These are phyloP conservation scores for Teratosphaeria destructans DNA, from an alignment of 2,329 filamentous ascomycete genomes.

Conservation along the genomic window DNA sequence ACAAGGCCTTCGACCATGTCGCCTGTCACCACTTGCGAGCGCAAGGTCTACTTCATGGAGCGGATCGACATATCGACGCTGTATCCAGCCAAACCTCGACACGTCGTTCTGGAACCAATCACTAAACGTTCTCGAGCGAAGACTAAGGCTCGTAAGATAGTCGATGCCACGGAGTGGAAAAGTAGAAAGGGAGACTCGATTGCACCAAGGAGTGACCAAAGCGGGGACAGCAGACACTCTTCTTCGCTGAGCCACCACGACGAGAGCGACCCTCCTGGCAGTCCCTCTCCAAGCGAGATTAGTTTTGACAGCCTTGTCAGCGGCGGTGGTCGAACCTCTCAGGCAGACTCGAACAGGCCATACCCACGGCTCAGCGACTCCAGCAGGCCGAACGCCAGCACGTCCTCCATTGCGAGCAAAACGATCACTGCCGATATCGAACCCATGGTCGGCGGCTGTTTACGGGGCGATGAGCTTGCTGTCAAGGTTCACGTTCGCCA, in stretches of 20 bases:
- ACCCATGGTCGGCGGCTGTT: constrained; percentile 67
- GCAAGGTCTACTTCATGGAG: constrained; percentile 69
- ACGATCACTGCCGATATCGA: constrained; percentile 83
- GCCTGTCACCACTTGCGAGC: constrained; percentile 68
- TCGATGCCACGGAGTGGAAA: constrained; percentile 17
- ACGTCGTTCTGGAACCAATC: constrained; percentile 80
- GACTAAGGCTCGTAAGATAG: constrained; percentile 33
- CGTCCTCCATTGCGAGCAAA: constrained; percentile 51
- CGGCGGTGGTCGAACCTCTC: constrained; percentile 1
- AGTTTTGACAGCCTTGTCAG: constrained; percentile 32
- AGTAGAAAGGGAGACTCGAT: constrained; percentile 15
- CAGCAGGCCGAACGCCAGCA: constrained; percentile 41
- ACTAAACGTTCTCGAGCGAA: constrained; percentile 49
- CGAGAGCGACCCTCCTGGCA: constrained; percentile 27
- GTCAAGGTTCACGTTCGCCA: constrained; percentile 77
- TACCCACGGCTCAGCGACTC: constrained; percentile 4
- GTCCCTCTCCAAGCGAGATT: constrained; percentile 37
- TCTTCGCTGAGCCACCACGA: constrained; percentile 16
- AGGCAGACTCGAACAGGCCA: constrained; percentile 4
- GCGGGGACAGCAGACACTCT: constrained; percentile 17
- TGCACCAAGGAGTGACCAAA: constrained; percentile 11
- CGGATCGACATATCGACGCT: constrained; percentile 74
- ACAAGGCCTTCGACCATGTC: constrained; percentile 81
- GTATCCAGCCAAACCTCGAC: constrained; percentile 62
- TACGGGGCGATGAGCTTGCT: constrained; percentile 74